Percentiles rank a stretch among this genome's conserved stretches.
phyloP scores from a whole-genome alignment of 345 rosid genomes.

The Euphorbia pulcherrima region DNA sequence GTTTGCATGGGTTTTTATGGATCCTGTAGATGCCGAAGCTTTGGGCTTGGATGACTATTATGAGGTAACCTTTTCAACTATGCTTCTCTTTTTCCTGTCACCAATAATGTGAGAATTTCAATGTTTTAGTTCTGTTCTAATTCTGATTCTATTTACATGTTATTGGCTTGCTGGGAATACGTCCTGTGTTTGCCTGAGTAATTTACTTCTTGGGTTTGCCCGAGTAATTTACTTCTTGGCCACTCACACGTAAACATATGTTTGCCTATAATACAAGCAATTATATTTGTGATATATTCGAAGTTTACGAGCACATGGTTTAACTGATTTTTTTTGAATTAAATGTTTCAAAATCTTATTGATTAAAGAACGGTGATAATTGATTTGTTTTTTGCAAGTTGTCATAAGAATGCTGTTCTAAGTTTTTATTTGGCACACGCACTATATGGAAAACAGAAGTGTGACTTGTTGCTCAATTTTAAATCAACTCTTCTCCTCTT shows the following conservation, averaged over 20 bases:
- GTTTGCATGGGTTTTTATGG: slow-evolving; percentile 92
- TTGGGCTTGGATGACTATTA: slow-evolving; percentile 85
- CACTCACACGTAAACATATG: neutral
- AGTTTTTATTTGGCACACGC: neutral
- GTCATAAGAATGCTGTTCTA: neutral
- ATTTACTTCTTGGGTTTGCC: neutral
- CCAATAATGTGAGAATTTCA: neutral
- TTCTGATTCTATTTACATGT: too few species aligned
- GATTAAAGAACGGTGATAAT: neutral
- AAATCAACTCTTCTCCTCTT: neutral
- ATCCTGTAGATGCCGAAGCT: slow-evolving; percentile 87
- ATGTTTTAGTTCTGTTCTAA: too few species aligned
- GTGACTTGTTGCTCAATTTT: neutral
- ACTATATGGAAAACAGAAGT: neutral
- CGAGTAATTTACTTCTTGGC: neutral
- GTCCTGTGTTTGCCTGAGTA: neutral
- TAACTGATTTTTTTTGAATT: too few species aligned
- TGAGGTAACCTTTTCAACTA: slow-evolving; percentile 33
- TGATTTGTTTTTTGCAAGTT: neutral
- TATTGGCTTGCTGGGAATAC: neutral
- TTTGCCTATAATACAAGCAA: neutral
- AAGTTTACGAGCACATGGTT: too few species aligned
- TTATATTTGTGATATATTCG: too few species aligned
- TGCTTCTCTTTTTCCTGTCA: neutral
- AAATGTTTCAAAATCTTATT: neutral